phyloP scores from a whole-genome alignment of 2,329 filamentous ascomycete genomes.

The Chrysosporium keratinophilum region DNA sequence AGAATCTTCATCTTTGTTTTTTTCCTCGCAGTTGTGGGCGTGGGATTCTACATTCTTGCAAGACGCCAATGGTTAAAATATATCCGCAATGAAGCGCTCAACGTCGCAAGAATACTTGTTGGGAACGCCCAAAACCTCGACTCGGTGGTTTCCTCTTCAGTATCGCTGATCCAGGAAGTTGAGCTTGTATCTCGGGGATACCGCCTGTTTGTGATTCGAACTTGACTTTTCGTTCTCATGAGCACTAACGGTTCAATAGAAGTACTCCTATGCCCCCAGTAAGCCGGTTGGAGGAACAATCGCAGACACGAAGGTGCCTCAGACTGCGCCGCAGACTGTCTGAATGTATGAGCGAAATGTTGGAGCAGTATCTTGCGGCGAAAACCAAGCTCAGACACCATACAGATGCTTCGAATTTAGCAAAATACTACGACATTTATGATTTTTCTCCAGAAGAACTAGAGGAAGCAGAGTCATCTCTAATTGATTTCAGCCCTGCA shows the following conservation, averaged over 20 bases:
- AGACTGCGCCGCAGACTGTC: constrained; percentile 68
- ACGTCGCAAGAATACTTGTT: constrained; percentile 58
- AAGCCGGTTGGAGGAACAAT: constrained; percentile 74
- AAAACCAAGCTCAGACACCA: constrained; percentile 59
- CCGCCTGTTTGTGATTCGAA: constrained; percentile 51
- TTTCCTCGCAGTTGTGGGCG: constrained; percentile 44
- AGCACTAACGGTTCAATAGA: constrained; percentile 38
- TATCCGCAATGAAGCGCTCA: constrained; percentile 62
- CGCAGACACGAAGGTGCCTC: constrained; percentile 66
- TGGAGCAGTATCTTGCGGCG: constrained; percentile 62
- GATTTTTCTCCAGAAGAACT: constrained; percentile 66
- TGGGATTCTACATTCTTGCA: constrained; percentile 59
- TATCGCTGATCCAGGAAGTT: constrained; percentile 85
- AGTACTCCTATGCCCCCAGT: constrained; percentile 87
- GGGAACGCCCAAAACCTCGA: constrained; percentile 71
- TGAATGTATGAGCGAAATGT: constrained; percentile 56
- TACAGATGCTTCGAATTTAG: constrained; percentile 68
- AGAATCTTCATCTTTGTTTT: constrained; percentile 32
- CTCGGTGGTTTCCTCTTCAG: constrained; percentile 60
- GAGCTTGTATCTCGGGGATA: constrained; percentile 88
- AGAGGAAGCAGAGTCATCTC: constrained; percentile 56
- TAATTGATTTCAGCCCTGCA: constrained; percentile 57
- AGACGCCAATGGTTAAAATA: constrained; percentile 73
- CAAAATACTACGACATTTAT: constrained; percentile 87
- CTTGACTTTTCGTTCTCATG: background rate